Evolutionary conservation across 441 rosid species (phyloP).

Genomic region (Theobroma grandiflorum): DNA sequence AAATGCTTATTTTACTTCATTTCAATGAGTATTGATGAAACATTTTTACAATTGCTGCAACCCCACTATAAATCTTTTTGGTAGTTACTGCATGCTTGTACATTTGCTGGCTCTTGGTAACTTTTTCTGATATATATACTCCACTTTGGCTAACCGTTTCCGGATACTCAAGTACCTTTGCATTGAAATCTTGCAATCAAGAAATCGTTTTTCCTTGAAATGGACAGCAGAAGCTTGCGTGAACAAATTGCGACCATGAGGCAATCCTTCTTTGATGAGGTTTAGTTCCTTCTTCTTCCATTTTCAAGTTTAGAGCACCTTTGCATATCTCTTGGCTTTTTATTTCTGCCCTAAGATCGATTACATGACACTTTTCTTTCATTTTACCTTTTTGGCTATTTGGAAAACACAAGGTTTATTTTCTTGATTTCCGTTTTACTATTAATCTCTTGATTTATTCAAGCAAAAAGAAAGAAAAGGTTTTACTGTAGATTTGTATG

Average conservation of each 20-base stretch:
- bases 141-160: not conserved
- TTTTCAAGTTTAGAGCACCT: not conserved
- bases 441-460: too few species aligned
- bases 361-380: too few species aligned
- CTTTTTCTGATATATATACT: constrained; percentile 17
- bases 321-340: not conserved
- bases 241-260: constrained; percentile 35
- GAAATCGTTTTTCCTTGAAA: not conserved
- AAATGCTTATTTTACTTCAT: not conserved
- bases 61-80: not conserved
- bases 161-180: not conserved
- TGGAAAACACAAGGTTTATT: not conserved
- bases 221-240: constrained; percentile 26
- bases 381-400: too few species aligned
- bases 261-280: constrained; percentile 46
- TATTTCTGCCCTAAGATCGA: too few species aligned
- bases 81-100: not conserved
- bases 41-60: not conserved
- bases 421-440: too few species aligned
- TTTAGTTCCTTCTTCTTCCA: not conserved
- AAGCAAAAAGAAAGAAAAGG: too few species aligned
- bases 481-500: too few species aligned
- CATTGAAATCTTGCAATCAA: not conserved
- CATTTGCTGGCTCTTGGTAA: not conserved
- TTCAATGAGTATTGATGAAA: not conserved